These are phyloP conservation scores for Botrytis fabae DNA, from an alignment of 2,329 filamentous ascomycete species.

Conservation along the genomic window DNA sequence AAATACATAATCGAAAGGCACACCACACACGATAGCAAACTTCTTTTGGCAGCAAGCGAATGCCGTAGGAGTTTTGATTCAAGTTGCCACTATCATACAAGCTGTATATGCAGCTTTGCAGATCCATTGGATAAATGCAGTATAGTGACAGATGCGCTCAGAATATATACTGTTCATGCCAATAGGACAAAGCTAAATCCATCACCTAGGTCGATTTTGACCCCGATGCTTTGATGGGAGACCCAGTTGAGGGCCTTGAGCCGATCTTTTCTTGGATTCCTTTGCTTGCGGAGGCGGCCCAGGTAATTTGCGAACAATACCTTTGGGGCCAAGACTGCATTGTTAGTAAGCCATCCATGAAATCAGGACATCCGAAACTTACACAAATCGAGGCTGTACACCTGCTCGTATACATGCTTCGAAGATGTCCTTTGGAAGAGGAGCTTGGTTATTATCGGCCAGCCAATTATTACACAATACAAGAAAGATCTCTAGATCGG, in stretches of 20 bases:
- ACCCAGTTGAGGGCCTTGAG: neutral
- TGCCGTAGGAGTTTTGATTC: too few species aligned
- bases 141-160: neutral
- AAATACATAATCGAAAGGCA: neutral
- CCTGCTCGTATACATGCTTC: slow-evolving; percentile 1
- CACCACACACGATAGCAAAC: neutral
- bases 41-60: too few species aligned
- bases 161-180: neutral
- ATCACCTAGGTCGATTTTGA: neutral
- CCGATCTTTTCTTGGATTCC: neutral
- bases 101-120: neutral
- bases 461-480: slow-evolving; percentile 6
- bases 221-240: slow-evolving; percentile 5
- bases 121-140: neutral
- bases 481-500: neutral
- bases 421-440: neutral
- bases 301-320: slow-evolving; percentile 2
- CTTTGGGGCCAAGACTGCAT: neutral
- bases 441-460: neutral
- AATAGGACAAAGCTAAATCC: neutral
- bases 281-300: neutral
- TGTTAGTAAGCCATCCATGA: neutral
- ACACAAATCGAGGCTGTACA: slow-evolving; percentile 18
- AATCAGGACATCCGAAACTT: neutral
- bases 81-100: neutral